Conservation (phyloP, 768 basidiomycete species). For the Suillus placidus region DNA sequence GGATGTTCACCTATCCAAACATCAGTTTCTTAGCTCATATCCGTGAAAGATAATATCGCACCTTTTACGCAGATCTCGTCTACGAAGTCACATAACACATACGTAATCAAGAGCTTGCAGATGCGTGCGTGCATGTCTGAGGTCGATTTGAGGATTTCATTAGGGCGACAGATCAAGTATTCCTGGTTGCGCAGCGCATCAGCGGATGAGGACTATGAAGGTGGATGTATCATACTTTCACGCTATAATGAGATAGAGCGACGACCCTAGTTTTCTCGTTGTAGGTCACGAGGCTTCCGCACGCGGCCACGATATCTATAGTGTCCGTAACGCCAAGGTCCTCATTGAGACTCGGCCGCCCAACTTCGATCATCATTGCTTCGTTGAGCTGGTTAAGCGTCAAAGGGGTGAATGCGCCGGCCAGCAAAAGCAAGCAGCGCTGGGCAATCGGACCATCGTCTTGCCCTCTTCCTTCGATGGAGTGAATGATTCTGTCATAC, state of each 20-base stretch:
- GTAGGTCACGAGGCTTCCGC: constrained; percentile 4
- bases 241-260: constrained; percentile 12
- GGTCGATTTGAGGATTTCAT: not conserved
- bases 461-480: constrained; percentile 8
- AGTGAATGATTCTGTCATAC: constrained; percentile 21
- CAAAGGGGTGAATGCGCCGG: not conserved
- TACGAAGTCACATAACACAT: not conserved
- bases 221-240: not conserved
- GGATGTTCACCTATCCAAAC: not conserved
- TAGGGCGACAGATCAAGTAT: not conserved
- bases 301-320: not conserved
- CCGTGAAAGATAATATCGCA: not conserved
- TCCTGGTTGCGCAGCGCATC: no score
- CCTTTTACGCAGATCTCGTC: not conserved
- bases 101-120: not conserved
- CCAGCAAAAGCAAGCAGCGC: not conserved
- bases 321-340: not conserved
- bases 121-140: not conserved
- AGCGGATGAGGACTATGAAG: no score
- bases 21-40: not conserved
- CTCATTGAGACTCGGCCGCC: not conserved
- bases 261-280: not conserved
- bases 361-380: constrained; percentile 5
- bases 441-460: not conserved
- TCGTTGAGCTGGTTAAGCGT: constrained; percentile 1